Evolutionary conservation across 106 monocot species (phyloP).

Genomic region (Dendrobium nobile): DNA sequence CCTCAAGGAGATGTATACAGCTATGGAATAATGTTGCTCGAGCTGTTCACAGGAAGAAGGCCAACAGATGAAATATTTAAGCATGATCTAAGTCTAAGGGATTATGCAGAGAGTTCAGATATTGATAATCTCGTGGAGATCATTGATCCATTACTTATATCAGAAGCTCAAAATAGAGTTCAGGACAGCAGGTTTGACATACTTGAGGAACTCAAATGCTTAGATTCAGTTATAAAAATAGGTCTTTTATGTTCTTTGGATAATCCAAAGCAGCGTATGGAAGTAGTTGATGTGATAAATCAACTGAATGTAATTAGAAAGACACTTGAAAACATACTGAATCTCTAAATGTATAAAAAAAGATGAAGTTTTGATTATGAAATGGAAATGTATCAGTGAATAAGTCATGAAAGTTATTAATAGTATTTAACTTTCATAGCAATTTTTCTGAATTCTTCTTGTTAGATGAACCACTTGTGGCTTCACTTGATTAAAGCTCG

Average conservation of each 20-base stretch:
- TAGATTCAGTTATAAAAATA: background rate
- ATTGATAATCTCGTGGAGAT: background rate
- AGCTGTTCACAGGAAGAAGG: slow-evolving; percentile 1
- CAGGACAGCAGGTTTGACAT: background rate
- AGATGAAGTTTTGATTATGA: background rate
- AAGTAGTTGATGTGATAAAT: background rate
- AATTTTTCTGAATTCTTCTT: no score
- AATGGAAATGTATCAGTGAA: no score
- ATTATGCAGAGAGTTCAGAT: background rate
- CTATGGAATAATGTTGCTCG: slow-evolving; percentile 3
- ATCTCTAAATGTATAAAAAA: background rate
- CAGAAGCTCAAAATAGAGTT: background rate
- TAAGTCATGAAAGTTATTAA: no score
- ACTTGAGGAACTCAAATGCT: background rate
- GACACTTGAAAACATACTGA: background rate
- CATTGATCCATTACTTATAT: background rate
- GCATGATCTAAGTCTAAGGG: background rate
- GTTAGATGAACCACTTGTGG: no score
- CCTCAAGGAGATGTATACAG: slow-evolving; percentile 6
- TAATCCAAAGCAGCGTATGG: background rate
- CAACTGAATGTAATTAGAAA: background rate
- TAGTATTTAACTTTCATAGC: no score
- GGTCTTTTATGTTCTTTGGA: slow-evolving; percentile 3
- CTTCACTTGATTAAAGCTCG: no score
- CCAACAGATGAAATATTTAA: slow-evolving; percentile 5